These are phyloP conservation scores for Detonula confervacea DNA, from an alignment of 352 stramenopile species.

Conservation along the genomic window DNA sequence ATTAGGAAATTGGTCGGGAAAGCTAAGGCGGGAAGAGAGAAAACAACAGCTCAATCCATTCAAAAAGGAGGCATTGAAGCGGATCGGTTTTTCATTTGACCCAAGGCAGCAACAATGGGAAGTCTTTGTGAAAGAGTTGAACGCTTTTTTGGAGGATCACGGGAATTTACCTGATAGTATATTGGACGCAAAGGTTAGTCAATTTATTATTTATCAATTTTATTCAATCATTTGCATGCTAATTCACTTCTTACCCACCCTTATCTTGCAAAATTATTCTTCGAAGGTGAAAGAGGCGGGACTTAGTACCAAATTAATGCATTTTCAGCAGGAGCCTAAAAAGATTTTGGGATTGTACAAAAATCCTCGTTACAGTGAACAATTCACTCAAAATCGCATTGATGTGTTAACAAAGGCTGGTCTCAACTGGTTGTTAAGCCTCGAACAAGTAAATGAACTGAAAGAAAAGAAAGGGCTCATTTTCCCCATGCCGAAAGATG, in stretches of 20 bases:
- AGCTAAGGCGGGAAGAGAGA: neutral
- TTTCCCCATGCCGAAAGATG: slow-evolving; percentile 8
- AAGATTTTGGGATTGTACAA: slow-evolving; percentile 9
- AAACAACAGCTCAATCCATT: neutral
- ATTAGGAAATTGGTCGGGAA: neutral
- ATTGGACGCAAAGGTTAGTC: too few relatives aligned
- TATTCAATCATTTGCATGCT: too few relatives aligned
- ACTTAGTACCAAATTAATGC: neutral
- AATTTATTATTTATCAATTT: too few relatives aligned
- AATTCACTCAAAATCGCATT: slow-evolving; percentile 10
- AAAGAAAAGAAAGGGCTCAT: slow-evolving; percentile 9
- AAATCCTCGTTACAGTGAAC: neutral
- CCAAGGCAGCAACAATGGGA: slow-evolving; percentile 5
- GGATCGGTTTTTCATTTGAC: slow-evolving; percentile 23
- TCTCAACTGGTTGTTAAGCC: slow-evolving; percentile 4
- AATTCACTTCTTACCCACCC: too few relatives aligned
- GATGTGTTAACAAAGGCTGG: slow-evolving; percentile 13
- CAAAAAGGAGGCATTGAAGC: slow-evolving; percentile 20
- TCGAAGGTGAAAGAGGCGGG: slow-evolving; percentile 4
- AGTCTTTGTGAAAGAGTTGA: slow-evolving; percentile 6
- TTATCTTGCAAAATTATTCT: too few relatives aligned
- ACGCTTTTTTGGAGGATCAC: slow-evolving; percentile 1
- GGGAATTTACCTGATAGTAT: slow-evolving; percentile 9
- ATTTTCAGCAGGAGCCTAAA: neutral
- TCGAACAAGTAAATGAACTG: slow-evolving; percentile 6